Base-by-base conservation (phyloP, 176 grass and related monocot genomes). In the Oryza punctata region DNA sequence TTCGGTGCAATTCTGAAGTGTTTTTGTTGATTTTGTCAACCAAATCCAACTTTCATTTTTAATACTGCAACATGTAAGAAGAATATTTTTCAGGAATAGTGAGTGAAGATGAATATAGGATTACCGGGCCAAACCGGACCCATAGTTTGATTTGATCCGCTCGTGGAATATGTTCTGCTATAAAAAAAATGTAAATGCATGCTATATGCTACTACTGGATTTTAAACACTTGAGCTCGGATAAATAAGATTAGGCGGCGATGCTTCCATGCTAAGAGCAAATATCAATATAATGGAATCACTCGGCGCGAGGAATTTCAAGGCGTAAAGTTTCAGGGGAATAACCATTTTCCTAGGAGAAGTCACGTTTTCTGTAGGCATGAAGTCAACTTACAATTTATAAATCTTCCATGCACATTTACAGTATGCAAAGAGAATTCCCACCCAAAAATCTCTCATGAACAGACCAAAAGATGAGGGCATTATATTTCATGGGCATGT, bases 111-210 rank as follows among this genome's bases (percentile, higher is more conserved):
- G 73, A 46, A 46, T 38, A 71, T 73, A 21, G 32, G 67, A 61
- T 75, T 67, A 35, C 45, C 79, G 59, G 29, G 60, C 84, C 46
- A 82, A 67, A 65, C 44, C 12, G 28, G 59, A 13, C 47, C 79
- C 73, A 72, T 73, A 68, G 38, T 69, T 78, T 35, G 61, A 74
- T 69, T 69, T 69, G 68, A 83, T 82, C 79, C 10, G 3, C 61
- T 12, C 23, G 43, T 63, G 47, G 84, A 83, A 86, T 78, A 90
- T 82, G 61, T 86, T 69, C 84, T 78, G 18, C 15, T 49, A 40
- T 82, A 86, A 86, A n/a, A 86, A n/a, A 86, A 64, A 28, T 68
- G 27, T 66, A 65, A 86, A 78, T 41, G 21, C 77, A 86, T 72
- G 27, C 3, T 5, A 46, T 46, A 72, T 69, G 13, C 35, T 75